phyloP scores from a whole-genome alignment of 108 stramenopile species.

The Cylindrotheca closterium region DNA sequence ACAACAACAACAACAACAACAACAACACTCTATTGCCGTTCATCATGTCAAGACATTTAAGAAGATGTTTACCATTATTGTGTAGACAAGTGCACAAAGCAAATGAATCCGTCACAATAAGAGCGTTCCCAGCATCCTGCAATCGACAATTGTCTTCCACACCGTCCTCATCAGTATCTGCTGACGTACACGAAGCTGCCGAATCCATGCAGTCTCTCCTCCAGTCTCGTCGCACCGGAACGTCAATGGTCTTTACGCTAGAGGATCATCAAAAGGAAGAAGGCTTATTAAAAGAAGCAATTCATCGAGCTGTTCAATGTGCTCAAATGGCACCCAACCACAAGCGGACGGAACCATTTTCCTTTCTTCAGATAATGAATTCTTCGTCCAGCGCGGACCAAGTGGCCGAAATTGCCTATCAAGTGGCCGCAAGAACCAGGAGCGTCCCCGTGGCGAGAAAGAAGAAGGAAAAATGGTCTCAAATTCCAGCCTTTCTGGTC shows the following conservation, averaged over 20 bases:
- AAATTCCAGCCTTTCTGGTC: conserved; percentile 71
- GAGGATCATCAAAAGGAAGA: conserved; percentile 9
- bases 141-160: background rate
- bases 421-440: conserved; percentile 27
- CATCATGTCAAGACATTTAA: background rate
- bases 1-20: no score
- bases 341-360: conserved; percentile 64
- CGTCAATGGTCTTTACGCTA: background rate
- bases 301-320: conserved; percentile 60
- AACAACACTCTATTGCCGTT: background rate
- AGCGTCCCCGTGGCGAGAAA: conserved; percentile 31
- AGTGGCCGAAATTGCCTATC: conserved; percentile 63
- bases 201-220: background rate
- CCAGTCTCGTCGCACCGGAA: background rate
- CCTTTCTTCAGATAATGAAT: conserved; percentile 57
- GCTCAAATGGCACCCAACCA: conserved; percentile 68
- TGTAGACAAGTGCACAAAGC: no score
- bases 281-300: conserved; percentile 36
- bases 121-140: background rate
- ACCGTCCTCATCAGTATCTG: background rate
- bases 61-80: background rate
- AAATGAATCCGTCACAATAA: no score
- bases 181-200: no score
- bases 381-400: conserved; percentile 36
- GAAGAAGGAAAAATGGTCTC: conserved; percentile 67